These are phyloP conservation scores for Aspergillus pseudoglaucus DNA, from an alignment of 2,329 filamentous ascomycete species.

Conservation along the genomic window DNA sequence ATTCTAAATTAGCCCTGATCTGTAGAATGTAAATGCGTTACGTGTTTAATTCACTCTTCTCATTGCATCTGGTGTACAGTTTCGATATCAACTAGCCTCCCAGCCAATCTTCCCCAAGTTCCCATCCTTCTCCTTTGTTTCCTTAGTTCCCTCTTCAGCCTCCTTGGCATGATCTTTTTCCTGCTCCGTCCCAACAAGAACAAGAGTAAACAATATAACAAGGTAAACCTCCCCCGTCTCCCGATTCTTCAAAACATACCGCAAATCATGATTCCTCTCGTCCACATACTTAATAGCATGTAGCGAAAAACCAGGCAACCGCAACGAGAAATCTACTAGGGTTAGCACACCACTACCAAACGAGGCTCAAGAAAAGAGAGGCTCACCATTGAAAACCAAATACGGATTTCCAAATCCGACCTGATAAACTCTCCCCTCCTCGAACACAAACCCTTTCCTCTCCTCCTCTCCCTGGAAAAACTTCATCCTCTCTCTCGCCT, in stretches of 20 bases:
- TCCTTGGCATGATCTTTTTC: constrained; percentile 12
- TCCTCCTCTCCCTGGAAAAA: constrained; percentile 53
- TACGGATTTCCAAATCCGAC: constrained; percentile 87
- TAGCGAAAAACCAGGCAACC: constrained; percentile 31
- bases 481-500: constrained; percentile 52
- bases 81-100: constrained; percentile 17
- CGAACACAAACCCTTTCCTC: constrained; percentile 54
- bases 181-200: constrained; percentile 37
- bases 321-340: constrained; percentile 31
- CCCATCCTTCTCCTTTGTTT: constrained; percentile 4
- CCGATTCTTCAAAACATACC: constrained; percentile 85
- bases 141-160: constrained; percentile 2
- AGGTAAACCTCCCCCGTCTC: constrained; percentile 68
- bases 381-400: constrained; percentile 70
- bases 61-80: constrained; percentile 12
- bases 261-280: constrained; percentile 73
- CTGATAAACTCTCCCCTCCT: constrained; percentile 55
- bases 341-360: neutral
- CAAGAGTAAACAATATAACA: constrained; percentile 71
- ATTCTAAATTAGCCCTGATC: constrained; percentile 48
- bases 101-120: constrained; percentile 19
- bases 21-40: constrained; percentile 1
- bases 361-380: neutral
- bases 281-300: constrained; percentile 36
- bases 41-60: neutral